Base-by-base conservation (phyloP, 2,329 filamentous ascomycete species). In the Talaromyces rugulosus region DNA sequence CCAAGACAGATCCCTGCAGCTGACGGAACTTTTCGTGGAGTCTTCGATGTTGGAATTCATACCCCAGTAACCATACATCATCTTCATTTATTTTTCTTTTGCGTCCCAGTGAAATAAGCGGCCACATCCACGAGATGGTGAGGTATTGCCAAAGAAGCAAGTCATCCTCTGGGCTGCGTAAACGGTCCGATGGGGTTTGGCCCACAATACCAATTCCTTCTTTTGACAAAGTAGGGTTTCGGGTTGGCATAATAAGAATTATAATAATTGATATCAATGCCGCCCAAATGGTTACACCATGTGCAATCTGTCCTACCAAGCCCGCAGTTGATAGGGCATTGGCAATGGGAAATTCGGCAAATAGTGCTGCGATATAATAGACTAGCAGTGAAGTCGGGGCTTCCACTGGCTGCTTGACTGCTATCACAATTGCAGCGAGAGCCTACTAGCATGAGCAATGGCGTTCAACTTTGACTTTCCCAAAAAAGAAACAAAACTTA, bases 111-210 rank as follows among this genome's bases (percentile, higher is more conserved):
- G 80, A 77, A 12, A 96, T 91, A 6, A 96, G 76, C 0, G 92
- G 89, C 0, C 81, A 80, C 77, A 96, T 88, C 92, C 92, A 96
- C 0, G 86, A 90, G 31, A 96, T 89, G 5, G 86, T 88, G 85
- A 94, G 89, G 76, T 91, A 96, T 67, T 93, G 89, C 84, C 91
- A 92, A 0, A 93, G 79, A 0, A 83, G 89, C 28, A 96, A 73
- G 65, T 89, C 87, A 67, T 96, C 92, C 72, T 96, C 92, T 0
- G 92, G 88, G 55, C 83, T 87, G 33, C 91, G 88, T n/a, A 90
- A 77, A 2, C 81, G 74, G 2, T 77, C 80, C 0, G 82, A 87
- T 1, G 90, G 86, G 4, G 75, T 65, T 18, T 80, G 77, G 59
- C 83, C 86, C 1, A 85, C 80, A 16, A 77, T 75, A 58, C 87